phyloP scores from a whole-genome alignment of 495 filamentous ascomycete species.

The Hypoxylon lenormandii region DNA sequence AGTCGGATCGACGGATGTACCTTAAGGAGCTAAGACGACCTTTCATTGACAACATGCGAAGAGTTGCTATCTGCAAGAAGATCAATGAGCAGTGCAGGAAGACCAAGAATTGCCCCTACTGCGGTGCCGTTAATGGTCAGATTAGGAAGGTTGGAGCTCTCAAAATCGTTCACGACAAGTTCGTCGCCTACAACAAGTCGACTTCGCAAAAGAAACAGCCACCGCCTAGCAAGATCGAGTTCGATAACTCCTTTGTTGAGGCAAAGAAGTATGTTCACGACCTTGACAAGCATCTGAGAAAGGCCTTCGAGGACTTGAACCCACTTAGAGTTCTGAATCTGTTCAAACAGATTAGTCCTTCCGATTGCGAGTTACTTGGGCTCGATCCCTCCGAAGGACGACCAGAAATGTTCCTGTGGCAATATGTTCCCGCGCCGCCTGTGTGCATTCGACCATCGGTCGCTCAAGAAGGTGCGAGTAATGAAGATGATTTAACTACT shows the following conservation, averaged over 20 bases:
- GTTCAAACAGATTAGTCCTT: slow-evolving; percentile 84
- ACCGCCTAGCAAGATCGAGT: slow-evolving; percentile 80
- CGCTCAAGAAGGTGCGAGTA: slow-evolving; percentile 87
- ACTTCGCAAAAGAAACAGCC: slow-evolving; percentile 83
- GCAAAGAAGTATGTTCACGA: slow-evolving; percentile 79
- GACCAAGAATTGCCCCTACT: slow-evolving; percentile 78
- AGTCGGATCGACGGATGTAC: slow-evolving; percentile 76
- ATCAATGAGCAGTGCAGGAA: slow-evolving; percentile 91
- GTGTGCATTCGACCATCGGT: slow-evolving; percentile 94
- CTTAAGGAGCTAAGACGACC: slow-evolving; percentile 82
- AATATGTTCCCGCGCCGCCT: slow-evolving; percentile 91
- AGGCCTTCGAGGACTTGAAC: slow-evolving; percentile 93
- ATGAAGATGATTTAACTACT: slow-evolving; percentile 94
- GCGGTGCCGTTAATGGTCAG: slow-evolving; percentile 82
- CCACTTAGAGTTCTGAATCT: slow-evolving; percentile 87
- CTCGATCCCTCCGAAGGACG: slow-evolving; percentile 86
- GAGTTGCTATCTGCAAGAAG: slow-evolving; percentile 81
- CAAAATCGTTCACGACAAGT: slow-evolving; percentile 95
- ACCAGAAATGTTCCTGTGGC: slow-evolving; percentile 98
- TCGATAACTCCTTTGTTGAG: slow-evolving; percentile 83
- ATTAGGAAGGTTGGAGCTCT: slow-evolving; percentile 88
- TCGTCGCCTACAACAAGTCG: slow-evolving; percentile 83
- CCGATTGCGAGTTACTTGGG: slow-evolving; percentile 90
- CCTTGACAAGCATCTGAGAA: slow-evolving; percentile 88
- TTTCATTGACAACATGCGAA: slow-evolving; percentile 84